phyloP scores from a whole-genome alignment of 2,329 filamentous ascomycete genomes.

The Byssochlamys sp. region DNA sequence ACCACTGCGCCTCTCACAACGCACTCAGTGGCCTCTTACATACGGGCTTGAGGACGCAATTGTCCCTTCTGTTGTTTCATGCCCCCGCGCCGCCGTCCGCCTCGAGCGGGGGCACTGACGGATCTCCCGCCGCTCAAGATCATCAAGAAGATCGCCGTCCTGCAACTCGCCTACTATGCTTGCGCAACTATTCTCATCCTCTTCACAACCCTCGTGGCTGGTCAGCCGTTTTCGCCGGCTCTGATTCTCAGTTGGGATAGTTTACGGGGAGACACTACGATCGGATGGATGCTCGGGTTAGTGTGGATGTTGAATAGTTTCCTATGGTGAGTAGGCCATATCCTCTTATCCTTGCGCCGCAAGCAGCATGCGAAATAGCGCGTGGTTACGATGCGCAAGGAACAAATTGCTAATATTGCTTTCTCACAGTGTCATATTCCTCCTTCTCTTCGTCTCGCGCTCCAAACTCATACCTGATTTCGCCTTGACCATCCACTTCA shows the following conservation, averaged over 20 bases:
- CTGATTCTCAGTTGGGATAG: conserved; percentile 55
- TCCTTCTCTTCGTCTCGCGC: conserved; percentile 73
- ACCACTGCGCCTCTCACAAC: not conserved
- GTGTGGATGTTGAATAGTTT: conserved; percentile 60
- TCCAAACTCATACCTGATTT: conserved; percentile 95
- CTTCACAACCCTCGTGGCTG: conserved; percentile 59
- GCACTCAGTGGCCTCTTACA: not conserved
- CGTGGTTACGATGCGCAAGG: not conserved
- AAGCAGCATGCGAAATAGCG: not conserved
- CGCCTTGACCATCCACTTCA: conserved; percentile 73
- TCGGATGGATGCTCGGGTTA: conserved; percentile 59
- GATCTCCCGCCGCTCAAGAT: conserved; percentile 60
- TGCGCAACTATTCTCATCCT: conserved; percentile 53
- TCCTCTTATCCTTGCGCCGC: conserved; percentile 17
- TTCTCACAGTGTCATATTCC: conserved; percentile 62
- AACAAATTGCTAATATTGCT: not conserved
- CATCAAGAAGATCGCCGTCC: conserved; percentile 54
- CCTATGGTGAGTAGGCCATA: conserved; percentile 45
- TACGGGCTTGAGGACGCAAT: not conserved
- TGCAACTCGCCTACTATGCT: conserved; percentile 57
- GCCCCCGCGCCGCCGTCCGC: conserved; percentile 47
- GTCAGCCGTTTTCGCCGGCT: conserved; percentile 49
- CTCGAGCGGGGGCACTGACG: conserved; percentile 55
- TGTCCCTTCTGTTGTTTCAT: conserved; percentile 17
- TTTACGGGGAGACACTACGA: conserved; percentile 56